Conservation (phyloP, 768 basidiomycete genomes). For the Calocybe cyanea region DNA sequence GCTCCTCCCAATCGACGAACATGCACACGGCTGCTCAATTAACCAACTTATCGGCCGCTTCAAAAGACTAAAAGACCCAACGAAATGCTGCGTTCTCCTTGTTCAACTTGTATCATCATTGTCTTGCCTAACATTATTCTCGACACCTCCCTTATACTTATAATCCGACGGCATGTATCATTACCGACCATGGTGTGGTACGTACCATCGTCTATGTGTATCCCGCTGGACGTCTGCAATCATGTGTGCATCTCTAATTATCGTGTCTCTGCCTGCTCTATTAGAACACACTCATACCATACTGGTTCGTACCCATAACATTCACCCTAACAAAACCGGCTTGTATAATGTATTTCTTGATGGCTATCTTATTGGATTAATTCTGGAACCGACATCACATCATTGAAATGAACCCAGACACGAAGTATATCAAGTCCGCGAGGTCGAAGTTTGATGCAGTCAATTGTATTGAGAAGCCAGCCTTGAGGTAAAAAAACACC, state of each 20-base stretch:
- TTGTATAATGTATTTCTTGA: constrained; percentile 5
- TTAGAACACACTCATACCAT: constrained; percentile 6
- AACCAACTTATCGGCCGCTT: neutral
- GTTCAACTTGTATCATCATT: neutral
- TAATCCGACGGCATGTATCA: no score
- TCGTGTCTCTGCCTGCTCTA: constrained; percentile 1
- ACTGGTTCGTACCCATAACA: constrained; percentile 3
- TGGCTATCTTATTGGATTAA: neutral
- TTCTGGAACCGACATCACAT: neutral
- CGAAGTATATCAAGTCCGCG: no score
- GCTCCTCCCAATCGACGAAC: constrained; percentile 1
- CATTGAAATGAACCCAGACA: no score
- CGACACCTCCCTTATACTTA: neutral
- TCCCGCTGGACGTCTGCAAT: neutral
- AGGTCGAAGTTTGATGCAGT: no score
- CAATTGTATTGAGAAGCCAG: no score
- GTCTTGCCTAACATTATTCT: constrained; percentile 7
- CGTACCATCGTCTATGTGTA: no score
- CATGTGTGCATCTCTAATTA: neutral
- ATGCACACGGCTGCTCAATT: neutral
- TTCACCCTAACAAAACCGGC: neutral
- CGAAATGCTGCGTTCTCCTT: neutral
- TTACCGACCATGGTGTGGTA: no score
- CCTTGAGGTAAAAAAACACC: no score
- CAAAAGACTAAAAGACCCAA: neutral